Conservation (phyloP, 495 filamentous ascomycete genomes). For the Penicillium goetzii region DNA sequence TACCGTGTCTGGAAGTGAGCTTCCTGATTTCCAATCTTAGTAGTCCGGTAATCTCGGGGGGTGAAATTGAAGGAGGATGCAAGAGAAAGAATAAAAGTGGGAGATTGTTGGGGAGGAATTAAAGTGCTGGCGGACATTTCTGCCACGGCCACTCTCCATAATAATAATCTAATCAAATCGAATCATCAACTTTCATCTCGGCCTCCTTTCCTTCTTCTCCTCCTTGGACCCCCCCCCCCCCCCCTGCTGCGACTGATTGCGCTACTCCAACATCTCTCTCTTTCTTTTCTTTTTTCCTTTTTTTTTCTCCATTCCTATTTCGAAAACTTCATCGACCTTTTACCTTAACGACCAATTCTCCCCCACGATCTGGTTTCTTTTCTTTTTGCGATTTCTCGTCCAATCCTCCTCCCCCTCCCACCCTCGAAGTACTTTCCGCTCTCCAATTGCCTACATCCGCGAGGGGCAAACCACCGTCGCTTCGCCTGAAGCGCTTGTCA, state of each 20-base stretch:
- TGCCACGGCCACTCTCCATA: conserved; percentile 29
- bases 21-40: not conserved
- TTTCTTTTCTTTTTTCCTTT: conserved; percentile 14
- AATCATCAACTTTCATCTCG: conserved; percentile 15
- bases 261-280: not conserved
- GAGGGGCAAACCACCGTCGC: conserved; percentile 31
- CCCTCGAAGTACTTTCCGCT: not conserved
- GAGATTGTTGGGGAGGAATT: not conserved
- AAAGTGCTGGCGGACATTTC: conserved; percentile 1
- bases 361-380: conserved; percentile 2
- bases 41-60: not conserved
- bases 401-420: not conserved
- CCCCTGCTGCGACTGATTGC: not conserved
- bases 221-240: not conserved
- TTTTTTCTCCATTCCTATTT: not conserved
- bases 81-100: not conserved
- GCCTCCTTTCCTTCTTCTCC: conserved; percentile 17
- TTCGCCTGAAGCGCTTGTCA: conserved; percentile 30
- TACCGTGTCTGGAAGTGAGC: not conserved
- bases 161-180: no score
- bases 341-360: conserved; percentile 1
- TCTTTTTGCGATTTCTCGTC: conserved; percentile 3
- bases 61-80: not conserved
- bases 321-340: not conserved
- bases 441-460: conserved; percentile 21